These are phyloP conservation scores for Porcisia deanei DNA, from an alignment of 208 protist genomes.

Conservation along the genomic window DNA sequence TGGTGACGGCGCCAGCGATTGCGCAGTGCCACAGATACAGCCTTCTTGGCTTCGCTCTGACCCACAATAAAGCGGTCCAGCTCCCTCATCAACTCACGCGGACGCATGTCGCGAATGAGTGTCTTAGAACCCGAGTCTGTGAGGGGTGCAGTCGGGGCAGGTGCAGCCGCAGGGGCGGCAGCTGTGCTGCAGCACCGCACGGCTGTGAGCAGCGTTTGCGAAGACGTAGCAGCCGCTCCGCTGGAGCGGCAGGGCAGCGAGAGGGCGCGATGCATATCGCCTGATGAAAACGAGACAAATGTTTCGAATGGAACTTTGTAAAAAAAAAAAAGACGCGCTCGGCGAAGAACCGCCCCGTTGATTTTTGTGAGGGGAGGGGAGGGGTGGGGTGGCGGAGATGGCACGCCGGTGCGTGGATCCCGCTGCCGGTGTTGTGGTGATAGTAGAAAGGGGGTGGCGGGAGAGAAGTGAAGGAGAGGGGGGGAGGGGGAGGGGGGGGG, in stretches of 20 bases:
- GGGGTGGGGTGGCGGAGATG: background rate
- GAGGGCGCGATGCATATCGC: constrained; percentile 18
- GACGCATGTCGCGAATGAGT: constrained; percentile 89
- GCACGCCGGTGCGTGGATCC: background rate
- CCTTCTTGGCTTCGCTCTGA: constrained; percentile 97
- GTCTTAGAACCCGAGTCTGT: constrained; percentile 33
- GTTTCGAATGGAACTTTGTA: background rate
- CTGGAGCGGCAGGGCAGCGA: background rate
- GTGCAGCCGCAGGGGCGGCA: constrained; percentile 40
- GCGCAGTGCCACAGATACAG: constrained; percentile 95
- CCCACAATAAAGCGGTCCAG: constrained; percentile 98
- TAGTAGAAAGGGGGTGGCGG: no score
- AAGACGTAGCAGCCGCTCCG: background rate
- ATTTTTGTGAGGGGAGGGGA: background rate
- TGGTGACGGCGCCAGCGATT: constrained; percentile 95
- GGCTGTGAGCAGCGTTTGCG: constrained; percentile 12
- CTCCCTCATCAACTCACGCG: constrained; percentile 93
- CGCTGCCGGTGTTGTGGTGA: background rate
- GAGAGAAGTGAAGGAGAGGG: background rate
- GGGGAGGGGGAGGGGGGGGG: background rate
- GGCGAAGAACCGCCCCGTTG: background rate
- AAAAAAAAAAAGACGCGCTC: background rate
- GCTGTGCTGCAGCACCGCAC: constrained; percentile 55
- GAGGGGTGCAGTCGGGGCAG: constrained; percentile 27
- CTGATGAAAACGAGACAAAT: background rate